Evolutionary conservation across 805 yeast genomes (phyloP), one percentile per base, ranked within the genome.

Genomic region (Lachancea fermentati): DNA sequence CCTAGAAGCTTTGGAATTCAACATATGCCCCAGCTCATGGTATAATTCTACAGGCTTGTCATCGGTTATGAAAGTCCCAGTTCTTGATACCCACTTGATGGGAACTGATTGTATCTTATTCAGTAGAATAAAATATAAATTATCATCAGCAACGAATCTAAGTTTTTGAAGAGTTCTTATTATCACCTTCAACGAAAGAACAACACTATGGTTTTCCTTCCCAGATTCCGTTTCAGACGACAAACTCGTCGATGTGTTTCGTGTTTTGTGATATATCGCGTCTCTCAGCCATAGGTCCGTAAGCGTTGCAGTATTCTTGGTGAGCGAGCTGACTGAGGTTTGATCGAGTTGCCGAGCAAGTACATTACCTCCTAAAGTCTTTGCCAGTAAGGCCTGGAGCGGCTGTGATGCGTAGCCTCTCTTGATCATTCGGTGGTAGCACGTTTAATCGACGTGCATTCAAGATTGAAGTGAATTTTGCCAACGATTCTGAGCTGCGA

Each of bases 21-120:
- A 39, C 62, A 56, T 55, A 14, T 40, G 45, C 13, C 57, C 46
- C 2, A 56, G 30, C 37, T 55, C 60, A 39, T 53, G 46, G 35
- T 48, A 56, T 24, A 58, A 47, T 40, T 55, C 62, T 9, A 47
- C 36, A 5, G 63, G 63, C 5, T 47, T 13, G 15, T 35, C 17
- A 14, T 30, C 38, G 4, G 7, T 16, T 5, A 34, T 30, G 13
- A n/a, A 24, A 3, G 34, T 30, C 3, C 49, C 47, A 5, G 37
- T 39, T 15, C 36, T 41, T n/a, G 50, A 41, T 4, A 53, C 28
- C 63, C 63, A 58, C 30, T 32, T 34, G 14, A 55, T 45, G n/a
- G 36, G 38, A 12, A 55, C 43, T 2, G 49, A 33, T 13, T 50
- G 45, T 5, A 58, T 36, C 31, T 46, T 49, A 30, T 53, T 51